These are phyloP conservation scores for Periglandula ipomoeae DNA, from an alignment of 2,329 filamentous ascomycete genomes.

Conservation along the genomic window DNA sequence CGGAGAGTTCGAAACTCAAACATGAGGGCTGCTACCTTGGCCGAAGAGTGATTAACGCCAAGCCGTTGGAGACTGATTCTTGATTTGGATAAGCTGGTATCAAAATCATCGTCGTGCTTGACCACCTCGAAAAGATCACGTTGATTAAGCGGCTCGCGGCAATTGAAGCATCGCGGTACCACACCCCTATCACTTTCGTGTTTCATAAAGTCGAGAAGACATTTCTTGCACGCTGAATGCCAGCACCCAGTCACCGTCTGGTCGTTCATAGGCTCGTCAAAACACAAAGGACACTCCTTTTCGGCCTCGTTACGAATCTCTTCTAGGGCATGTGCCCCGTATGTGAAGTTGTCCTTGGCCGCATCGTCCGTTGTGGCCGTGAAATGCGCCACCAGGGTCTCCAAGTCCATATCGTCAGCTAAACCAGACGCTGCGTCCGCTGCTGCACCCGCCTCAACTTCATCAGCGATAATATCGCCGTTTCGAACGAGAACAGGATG, in stretches of 20 bases:
- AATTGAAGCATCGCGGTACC: conserved; percentile 79
- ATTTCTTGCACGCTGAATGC: conserved; percentile 94
- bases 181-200: conserved; percentile 73
- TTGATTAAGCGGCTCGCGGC: conserved; percentile 70
- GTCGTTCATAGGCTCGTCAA: conserved; percentile 91
- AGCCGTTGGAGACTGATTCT: conserved; percentile 53
- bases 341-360: conserved; percentile 52
- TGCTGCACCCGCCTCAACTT: conserved; percentile 66
- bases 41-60: conserved; percentile 61
- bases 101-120: conserved; percentile 53
- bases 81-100: conserved; percentile 36
- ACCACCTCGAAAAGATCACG: conserved; percentile 91
- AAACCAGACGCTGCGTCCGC: conserved; percentile 74
- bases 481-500: conserved; percentile 87
- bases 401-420: conserved; percentile 92
- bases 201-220: conserved; percentile 80
- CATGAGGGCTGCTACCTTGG: conserved; percentile 78
- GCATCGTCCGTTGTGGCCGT: conserved; percentile 58
- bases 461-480: conserved; percentile 73
- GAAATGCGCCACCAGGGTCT: conserved; percentile 76
- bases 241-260: conserved; percentile 94
- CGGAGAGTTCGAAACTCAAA: conserved; percentile 63
- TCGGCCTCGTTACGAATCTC: conserved; percentile 87
- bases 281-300: conserved; percentile 88
- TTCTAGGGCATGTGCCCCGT: conserved; percentile 76